Evolutionary conservation across 2,329 filamentous ascomycete species (phyloP).

Genomic region (Aspergillus clavatus): DNA sequence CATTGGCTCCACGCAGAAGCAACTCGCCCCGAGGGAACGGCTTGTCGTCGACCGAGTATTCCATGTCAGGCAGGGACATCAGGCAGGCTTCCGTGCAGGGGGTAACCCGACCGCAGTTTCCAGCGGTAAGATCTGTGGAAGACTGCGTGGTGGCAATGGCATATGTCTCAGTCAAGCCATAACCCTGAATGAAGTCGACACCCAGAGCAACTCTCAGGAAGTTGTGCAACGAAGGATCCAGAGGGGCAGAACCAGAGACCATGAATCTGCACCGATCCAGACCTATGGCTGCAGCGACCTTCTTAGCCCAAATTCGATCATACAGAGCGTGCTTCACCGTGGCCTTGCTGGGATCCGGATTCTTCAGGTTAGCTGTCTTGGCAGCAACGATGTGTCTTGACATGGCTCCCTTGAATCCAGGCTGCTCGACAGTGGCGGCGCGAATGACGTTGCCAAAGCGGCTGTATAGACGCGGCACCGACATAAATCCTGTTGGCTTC

Average conservation of each 20-base stretch:
- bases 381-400: slow-evolving; percentile 73
- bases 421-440: slow-evolving; percentile 69
- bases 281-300: slow-evolving; percentile 77
- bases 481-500: slow-evolving; percentile 75
- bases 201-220: slow-evolving; percentile 82
- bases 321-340: slow-evolving; percentile 52
- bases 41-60: slow-evolving; percentile 82
- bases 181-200: slow-evolving; percentile 78
- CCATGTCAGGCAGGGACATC: slow-evolving; percentile 85
- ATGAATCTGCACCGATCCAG: slow-evolving; percentile 68
- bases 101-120: slow-evolving; percentile 74
- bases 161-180: slow-evolving; percentile 91
- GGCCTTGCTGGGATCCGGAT: slow-evolving; percentile 63
- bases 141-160: slow-evolving; percentile 69
- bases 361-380: slow-evolving; percentile 74
- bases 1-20: slow-evolving; percentile 69
- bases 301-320: slow-evolving; percentile 78
- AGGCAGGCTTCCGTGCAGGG: slow-evolving; percentile 70
- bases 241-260: slow-evolving; percentile 83
- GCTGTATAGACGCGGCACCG: slow-evolving; percentile 88
- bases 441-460: slow-evolving; percentile 81
- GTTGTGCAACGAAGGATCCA: slow-evolving; percentile 81
- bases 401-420: slow-evolving; percentile 74
- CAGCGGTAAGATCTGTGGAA: slow-evolving; percentile 64
- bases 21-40: slow-evolving; percentile 88